These are phyloP conservation scores for Gyrodon lividus DNA, from an alignment of 768 basidiomycete species.

Conservation along the genomic window DNA sequence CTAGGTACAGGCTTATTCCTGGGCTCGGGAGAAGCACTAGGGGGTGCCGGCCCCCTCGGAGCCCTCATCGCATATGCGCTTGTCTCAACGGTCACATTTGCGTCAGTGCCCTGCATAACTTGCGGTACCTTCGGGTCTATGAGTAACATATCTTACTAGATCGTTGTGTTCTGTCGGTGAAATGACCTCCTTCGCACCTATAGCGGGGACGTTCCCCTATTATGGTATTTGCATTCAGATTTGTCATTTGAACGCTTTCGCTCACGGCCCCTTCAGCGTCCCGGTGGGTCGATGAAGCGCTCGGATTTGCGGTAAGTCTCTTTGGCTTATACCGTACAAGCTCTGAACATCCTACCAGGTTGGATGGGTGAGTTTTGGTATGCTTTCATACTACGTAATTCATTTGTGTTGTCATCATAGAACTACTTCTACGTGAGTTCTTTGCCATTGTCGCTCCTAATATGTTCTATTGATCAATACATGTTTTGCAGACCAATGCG, in stretches of 20 bases:
- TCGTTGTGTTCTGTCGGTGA: constrained; percentile 69
- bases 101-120: constrained; percentile 37
- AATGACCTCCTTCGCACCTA: constrained; percentile 79
- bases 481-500: constrained; percentile 4
- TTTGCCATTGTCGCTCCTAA: constrained; percentile 12
- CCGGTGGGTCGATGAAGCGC: constrained; percentile 58
- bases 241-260: no score
- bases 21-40: constrained; percentile 62
- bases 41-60: constrained; percentile 62
- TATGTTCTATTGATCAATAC: neutral
- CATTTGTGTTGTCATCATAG: constrained; percentile 16
- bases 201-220: constrained; percentile 77
- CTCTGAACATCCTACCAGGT: constrained; percentile 6
- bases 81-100: constrained; percentile 66
- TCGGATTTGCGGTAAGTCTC: constrained; percentile 55
- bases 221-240: constrained; percentile 49
- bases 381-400: no score
- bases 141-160: constrained; percentile 24
- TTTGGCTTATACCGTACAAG: neutral
- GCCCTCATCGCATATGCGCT: constrained; percentile 62
- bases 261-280: constrained; percentile 35
- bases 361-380: constrained; percentile 31
- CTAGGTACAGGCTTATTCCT: constrained; percentile 75
- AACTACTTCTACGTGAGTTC: constrained; percentile 55
- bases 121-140: constrained; percentile 22